Conservation (phyloP, 805 yeast genomes). For the Kodamaea kakaduensis region DNA sequence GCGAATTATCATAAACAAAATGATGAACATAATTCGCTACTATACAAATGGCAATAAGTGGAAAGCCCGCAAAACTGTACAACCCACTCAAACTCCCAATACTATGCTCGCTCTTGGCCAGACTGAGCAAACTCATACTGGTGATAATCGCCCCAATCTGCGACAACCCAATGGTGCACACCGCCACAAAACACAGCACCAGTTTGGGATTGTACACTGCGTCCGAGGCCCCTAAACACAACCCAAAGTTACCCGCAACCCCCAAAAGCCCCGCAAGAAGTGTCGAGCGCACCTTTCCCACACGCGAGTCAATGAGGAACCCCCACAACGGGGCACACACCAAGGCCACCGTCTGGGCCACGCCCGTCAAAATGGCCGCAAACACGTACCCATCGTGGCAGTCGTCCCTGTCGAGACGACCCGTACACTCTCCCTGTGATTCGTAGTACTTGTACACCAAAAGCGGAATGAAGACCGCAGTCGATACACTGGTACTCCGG, state of each 20-base stretch:
- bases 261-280: constrained; percentile 42
- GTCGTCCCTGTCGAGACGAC: constrained; percentile 23
- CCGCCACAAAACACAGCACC: constrained; percentile 34
- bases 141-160: constrained; percentile 61
- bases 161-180: constrained; percentile 49
- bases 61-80: too few species aligned
- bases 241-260: constrained; percentile 35
- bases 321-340: constrained; percentile 67
- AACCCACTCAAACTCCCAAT: constrained; percentile 70
- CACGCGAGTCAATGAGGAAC: constrained; percentile 43
- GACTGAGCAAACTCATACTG: constrained; percentile 55
- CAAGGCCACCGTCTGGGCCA: constrained; percentile 55
- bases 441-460: constrained; percentile 55
- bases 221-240: constrained; percentile 17
- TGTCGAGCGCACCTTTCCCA: constrained; percentile 28
- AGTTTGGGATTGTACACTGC: constrained; percentile 31
- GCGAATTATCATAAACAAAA: constrained; percentile 27
- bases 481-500: constrained; percentile 56
- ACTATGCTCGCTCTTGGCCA: constrained; percentile 34
- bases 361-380: constrained; percentile 67
- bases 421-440: constrained; percentile 46
- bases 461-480: constrained; percentile 60
- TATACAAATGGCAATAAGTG: too few species aligned
- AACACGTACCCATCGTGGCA: constrained; percentile 63
- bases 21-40: constrained; percentile 47